phyloP scores from a whole-genome alignment of 106 monocot genomes.

The Posidonia australis region DNA sequence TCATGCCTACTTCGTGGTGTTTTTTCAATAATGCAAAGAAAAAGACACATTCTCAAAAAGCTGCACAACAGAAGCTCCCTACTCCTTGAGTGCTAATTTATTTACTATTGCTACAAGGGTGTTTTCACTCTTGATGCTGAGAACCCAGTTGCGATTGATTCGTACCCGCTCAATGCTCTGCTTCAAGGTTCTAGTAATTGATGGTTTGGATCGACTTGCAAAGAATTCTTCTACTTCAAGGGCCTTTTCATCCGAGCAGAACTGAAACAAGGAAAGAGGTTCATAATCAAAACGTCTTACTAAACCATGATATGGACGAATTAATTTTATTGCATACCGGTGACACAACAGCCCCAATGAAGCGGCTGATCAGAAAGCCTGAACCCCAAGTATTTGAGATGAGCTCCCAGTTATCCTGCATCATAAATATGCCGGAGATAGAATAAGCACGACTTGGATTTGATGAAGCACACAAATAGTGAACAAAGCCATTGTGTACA shows the following conservation, averaged over 20 bases:
- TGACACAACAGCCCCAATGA: constrained; percentile 43
- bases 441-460: background rate
- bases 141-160: constrained; percentile 64
- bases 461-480: background rate
- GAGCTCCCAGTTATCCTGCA: constrained; percentile 91
- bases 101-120: constrained; percentile 43
- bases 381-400: constrained; percentile 69
- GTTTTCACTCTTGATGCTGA: constrained; percentile 36
- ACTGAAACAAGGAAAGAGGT: constrained; percentile 26
- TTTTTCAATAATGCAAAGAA: too few relatives aligned
- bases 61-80: background rate
- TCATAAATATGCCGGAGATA: background rate
- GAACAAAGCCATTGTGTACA: background rate
- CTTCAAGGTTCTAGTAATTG: constrained; percentile 56
- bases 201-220: constrained; percentile 41
- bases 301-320: background rate
- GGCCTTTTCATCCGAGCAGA: constrained; percentile 62
- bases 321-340: constrained; percentile 22
- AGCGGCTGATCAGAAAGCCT: constrained; percentile 34
- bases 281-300: background rate
- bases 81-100: constrained; percentile 34
- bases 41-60: too few relatives aligned
- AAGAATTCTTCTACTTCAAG: constrained; percentile 71
- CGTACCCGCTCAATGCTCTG: constrained; percentile 74
- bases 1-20: too few relatives aligned